Conservation (phyloP, 768 basidiomycete species). For the Peribolospora baueri region DNA sequence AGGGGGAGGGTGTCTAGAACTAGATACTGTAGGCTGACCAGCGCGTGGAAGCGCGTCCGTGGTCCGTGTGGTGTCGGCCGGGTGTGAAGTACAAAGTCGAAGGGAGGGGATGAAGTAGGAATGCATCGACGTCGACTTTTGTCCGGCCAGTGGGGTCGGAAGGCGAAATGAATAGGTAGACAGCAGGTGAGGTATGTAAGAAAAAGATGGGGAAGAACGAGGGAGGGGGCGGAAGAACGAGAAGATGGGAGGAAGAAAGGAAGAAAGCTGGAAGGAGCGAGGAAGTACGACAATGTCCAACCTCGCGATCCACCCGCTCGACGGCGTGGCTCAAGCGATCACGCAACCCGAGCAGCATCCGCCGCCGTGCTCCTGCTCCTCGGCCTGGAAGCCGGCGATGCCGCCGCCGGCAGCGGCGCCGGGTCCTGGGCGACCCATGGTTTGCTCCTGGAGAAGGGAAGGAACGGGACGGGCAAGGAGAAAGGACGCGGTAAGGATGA, state of each 20-base stretch:
- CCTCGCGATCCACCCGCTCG: too few relatives aligned
- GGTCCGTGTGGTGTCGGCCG: too few relatives aligned
- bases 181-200: neutral
- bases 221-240: constrained; percentile 10
- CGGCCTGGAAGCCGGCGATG: constrained; percentile 6
- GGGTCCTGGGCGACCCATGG: constrained; percentile 11
- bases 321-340: neutral
- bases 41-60: too few relatives aligned
- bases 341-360: constrained; percentile 13
- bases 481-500: neutral
- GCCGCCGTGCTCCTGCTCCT: constrained; percentile 6
- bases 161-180: neutral
- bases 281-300: neutral
- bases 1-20: too few relatives aligned
- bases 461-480: neutral
- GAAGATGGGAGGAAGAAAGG: constrained; percentile 12
- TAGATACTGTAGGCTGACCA: too few relatives aligned
- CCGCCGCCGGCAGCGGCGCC: neutral
- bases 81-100: too few relatives aligned
- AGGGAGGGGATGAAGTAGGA: too few relatives aligned
- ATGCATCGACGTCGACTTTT: too few relatives aligned
- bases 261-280: constrained; percentile 12
- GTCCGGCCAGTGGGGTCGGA: too few relatives aligned
- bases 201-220: neutral
- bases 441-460: constrained; percentile 9